Evolutionary conservation across 1,284 basidiomycete species (phyloP), one percentile per base, ranked within the genome.

Genomic region (Afroboletus lepidellus): DNA sequence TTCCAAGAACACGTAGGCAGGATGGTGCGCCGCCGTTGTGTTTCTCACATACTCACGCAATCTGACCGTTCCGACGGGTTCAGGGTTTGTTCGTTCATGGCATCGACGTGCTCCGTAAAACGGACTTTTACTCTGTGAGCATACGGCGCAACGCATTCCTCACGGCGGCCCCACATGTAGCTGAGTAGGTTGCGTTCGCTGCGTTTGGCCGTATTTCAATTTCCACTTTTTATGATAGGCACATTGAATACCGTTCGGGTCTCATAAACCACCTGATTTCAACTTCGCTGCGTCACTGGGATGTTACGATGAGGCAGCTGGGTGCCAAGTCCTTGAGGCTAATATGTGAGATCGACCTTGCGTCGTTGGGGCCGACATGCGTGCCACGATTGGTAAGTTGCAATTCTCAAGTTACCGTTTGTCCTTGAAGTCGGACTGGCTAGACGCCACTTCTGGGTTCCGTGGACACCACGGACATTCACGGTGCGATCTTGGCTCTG

Each of bases 1-100:
- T 99, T 94, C 68, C 97, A 99, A 69, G 97, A 99, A 71, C 89
- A 90, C 62, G 97, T 98, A 37, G 97, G 97, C 9, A 78, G 97
- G 62, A 89, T 90, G 72, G 93, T 95, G 62, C 71, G 84, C 72
- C 29, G 20, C 38, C 29, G 25, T 46, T 50, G 43, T 53, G 21
- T 46, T 42, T 57, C 37, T 49, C 41, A 33, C 33, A 27, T 48
- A 25, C n/a, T 53, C 42, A 29, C 33, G 33, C 53, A 51, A 41
- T 46, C 57, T 55, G 57, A 54, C 54, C 48, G 42, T 54, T 54
- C 27, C 38, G 42, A 29, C 55, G 59, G 66, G 53, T 60, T 25
- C 61, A 96, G 92, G 85, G 79, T 46, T 72, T 94, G 48, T 95
- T 98, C 66, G 88, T 92, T 36, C 87, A 95, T 70, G 97, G 97